A percentile compares a stretch with the other conserved stretches of the same genome.
Conservation (phyloP, 169 alveolate genomes). For the Plasmodium reichenowi region DNA sequence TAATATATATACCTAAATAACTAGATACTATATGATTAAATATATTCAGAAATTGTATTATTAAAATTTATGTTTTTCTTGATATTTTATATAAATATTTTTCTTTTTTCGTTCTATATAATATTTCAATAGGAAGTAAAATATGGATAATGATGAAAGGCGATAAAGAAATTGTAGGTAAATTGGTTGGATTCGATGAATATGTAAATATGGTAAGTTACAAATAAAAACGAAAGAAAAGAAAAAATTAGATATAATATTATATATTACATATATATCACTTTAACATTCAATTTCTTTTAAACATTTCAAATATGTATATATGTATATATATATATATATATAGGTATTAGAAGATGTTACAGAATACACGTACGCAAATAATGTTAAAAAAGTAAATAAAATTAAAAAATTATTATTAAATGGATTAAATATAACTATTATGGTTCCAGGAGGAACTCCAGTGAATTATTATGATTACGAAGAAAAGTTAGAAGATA, state of each 20-base stretch:
- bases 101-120: background rate
- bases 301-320: background rate
- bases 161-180: slow-evolving; percentile 91
- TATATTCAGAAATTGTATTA: too few species aligned
- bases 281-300: background rate
- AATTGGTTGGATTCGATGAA: slow-evolving; percentile 95
- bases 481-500: slow-evolving; percentile 74
- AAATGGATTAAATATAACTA: slow-evolving; percentile 89
- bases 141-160: slow-evolving; percentile 93
- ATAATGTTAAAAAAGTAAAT: slow-evolving; percentile 83
- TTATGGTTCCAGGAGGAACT: slow-evolving; percentile 90
- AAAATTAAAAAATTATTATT: slow-evolving; percentile 86
- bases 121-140: slow-evolving; percentile 86
- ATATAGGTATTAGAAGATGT: slow-evolving; percentile 91
- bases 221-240: background rate
- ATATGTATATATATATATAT: too few species aligned
- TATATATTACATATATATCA: background rate
- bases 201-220: slow-evolving; percentile 92
- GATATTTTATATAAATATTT: too few species aligned
- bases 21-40: too few species aligned
- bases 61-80: too few species aligned
- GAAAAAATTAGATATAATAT: background rate
- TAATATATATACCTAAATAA: too few species aligned
- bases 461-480: slow-evolving; percentile 79
- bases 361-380: slow-evolving; percentile 87